Conservation (phyloP, 2,329 filamentous ascomycete genomes). For the Dothistroma septosporum region DNA sequence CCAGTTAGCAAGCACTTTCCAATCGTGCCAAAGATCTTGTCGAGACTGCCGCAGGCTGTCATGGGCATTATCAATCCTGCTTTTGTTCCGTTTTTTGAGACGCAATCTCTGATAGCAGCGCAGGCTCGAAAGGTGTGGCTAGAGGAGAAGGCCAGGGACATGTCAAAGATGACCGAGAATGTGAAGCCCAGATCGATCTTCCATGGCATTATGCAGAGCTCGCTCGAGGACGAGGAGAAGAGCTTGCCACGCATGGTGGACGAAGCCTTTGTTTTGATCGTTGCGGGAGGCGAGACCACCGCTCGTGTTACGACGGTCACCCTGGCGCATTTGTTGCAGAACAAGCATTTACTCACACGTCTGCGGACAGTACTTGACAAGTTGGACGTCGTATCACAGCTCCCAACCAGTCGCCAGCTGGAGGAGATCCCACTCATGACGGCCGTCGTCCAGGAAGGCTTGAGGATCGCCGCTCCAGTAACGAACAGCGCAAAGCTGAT, state of each 20-base stretch:
- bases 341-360: neutral
- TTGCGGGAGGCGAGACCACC: constrained; percentile 15
- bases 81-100: constrained; percentile 7
- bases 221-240: constrained; percentile 7
- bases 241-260: constrained; percentile 4
- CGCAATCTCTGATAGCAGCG: neutral
- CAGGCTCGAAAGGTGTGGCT: constrained; percentile 2
- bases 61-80: constrained; percentile 3
- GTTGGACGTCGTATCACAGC: neutral
- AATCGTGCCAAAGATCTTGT: constrained; percentile 2
- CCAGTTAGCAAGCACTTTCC: constrained; percentile 8
- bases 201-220: constrained; percentile 10
- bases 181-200: constrained; percentile 10
- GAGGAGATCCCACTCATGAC: constrained; percentile 20
- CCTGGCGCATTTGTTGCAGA: constrained; percentile 3
- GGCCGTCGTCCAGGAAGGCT: constrained; percentile 21
- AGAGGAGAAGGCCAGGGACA: neutral
- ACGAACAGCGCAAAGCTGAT: constrained; percentile 21
- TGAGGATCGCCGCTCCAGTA: constrained; percentile 24
- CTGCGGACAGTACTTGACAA: constrained; percentile 4
- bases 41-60: neutral
- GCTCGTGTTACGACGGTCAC: constrained; percentile 3
- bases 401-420: constrained; percentile 4
- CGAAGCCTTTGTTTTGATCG: constrained; percentile 12
- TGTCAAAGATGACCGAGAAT: neutral